A percentile compares a stretch with the other conserved stretches of the same genome.
Evolutionary conservation across 2,329 filamentous ascomycete genomes (phyloP).

Genomic region (Sclerotinia glacialis): DNA sequence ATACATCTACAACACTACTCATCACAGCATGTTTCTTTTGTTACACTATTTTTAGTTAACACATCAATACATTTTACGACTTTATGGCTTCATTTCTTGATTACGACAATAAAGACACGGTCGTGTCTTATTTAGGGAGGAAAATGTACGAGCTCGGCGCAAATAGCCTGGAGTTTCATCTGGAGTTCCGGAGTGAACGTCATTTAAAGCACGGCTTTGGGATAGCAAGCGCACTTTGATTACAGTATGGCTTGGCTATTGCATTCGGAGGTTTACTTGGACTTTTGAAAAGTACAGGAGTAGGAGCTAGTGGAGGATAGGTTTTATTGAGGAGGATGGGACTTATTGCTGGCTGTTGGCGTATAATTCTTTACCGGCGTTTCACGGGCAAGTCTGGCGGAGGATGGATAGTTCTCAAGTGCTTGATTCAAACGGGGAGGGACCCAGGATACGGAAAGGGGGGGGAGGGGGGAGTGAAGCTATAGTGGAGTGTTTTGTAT

Average conservation of each 20-base stretch:
- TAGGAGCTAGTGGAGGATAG: constrained; percentile 28
- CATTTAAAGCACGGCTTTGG: constrained; percentile 16
- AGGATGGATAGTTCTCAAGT: constrained; percentile 23
- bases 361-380: constrained; percentile 33
- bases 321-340: constrained; percentile 19
- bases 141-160: constrained; percentile 17
- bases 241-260: background rate
- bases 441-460: constrained; percentile 26
- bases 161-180: constrained; percentile 19
- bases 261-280: constrained; percentile 11
- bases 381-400: constrained; percentile 31
- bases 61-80: constrained; percentile 30
- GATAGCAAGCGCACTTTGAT: constrained; percentile 5
- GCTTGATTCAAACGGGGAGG: constrained; percentile 5
- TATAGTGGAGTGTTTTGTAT: background rate
- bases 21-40: constrained; percentile 14
- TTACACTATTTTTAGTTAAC: background rate
- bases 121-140: constrained; percentile 22
- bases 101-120: constrained; percentile 29
- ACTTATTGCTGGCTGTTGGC: constrained; percentile 33
- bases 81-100: constrained; percentile 35
- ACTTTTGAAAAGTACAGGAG: constrained; percentile 20
- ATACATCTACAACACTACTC: constrained; percentile 19
- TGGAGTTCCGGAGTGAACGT: constrained; percentile 19
- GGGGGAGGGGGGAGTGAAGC: background rate